Percentiles rank a stretch among this genome's conserved stretches.
These are phyloP conservation scores for Lojkania enalia DNA, from an alignment of 2,329 filamentous ascomycete species.

Conservation along the genomic window DNA sequence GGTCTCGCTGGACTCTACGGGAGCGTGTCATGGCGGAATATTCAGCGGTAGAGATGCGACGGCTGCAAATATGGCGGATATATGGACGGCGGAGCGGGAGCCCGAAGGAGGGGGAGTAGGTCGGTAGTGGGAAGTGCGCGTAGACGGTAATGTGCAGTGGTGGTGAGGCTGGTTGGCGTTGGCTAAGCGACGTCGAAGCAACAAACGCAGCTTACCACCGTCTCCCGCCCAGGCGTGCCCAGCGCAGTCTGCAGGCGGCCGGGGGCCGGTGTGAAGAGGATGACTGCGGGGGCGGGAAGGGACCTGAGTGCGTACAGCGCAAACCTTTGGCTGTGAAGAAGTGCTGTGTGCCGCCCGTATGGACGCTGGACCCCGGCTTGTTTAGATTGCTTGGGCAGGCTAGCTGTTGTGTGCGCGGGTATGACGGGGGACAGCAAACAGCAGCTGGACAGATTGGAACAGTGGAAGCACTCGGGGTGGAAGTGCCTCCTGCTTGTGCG, in stretches of 20 bases:
- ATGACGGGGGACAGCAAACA: background rate
- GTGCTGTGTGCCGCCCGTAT: background rate
- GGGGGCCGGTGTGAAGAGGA: background rate
- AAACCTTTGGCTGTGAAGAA: background rate
- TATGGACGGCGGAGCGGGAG: slow-evolving; percentile 10
- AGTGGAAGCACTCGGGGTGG: background rate
- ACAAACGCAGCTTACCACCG: background rate
- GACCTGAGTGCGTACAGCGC: no score
- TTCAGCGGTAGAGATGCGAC: background rate
- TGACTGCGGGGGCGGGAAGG: background rate
- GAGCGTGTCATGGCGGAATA: slow-evolving; percentile 35
- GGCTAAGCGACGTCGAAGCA: slow-evolving; percentile 5
- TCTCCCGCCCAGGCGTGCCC: background rate
- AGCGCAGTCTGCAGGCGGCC: background rate
- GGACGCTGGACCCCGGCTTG: no score
- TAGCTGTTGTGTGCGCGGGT: no score
- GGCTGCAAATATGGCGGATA: slow-evolving; percentile 3
- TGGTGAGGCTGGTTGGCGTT: background rate
- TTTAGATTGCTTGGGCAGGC: no score
- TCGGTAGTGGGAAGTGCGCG: background rate
- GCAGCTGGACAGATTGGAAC: background rate
- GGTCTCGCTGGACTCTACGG: slow-evolving; percentile 35
- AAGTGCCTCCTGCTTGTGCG: slow-evolving; percentile 6
- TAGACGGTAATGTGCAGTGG: slow-evolving; percentile 1
- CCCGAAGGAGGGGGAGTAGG: slow-evolving; percentile 6